phyloP scores from a whole-genome alignment of 306 rosid genomes.

The Castanospermum australe region DNA sequence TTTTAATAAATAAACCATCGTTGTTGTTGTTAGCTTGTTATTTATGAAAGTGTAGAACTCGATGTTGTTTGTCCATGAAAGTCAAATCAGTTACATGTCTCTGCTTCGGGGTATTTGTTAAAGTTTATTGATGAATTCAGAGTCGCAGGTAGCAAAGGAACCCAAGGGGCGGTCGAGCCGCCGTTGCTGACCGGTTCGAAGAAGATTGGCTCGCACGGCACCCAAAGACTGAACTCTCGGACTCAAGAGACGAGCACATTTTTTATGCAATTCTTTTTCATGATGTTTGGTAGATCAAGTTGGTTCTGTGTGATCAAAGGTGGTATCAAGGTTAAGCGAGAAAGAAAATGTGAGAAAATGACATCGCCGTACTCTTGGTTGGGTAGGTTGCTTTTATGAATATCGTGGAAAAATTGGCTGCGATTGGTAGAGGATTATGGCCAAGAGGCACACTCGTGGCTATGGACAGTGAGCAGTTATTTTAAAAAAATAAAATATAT shows the following conservation, averaged over 20 bases:
- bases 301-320: neutral
- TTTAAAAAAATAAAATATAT: no score
- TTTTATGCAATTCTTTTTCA: neutral
- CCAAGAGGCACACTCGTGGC: no score
- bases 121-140: neutral
- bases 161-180: constrained; percentile 32
- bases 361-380: neutral
- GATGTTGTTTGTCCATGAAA: neutral
- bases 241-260: neutral
- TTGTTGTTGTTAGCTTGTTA: neutral
- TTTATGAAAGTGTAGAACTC: neutral
- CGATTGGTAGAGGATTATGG: neutral
- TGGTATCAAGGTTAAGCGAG: neutral
- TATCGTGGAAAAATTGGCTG: neutral
- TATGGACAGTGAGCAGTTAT: no score
- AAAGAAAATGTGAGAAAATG: neutral
- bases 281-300: neutral
- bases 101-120: neutral
- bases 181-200: constrained; percentile 41
- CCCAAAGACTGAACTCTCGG: neutral
- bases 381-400: constrained; percentile 14
- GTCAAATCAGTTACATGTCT: constrained; percentile 17
- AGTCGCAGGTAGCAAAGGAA: neutral
- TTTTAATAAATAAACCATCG: neutral
- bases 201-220: constrained; percentile 13